Evolutionary conservation across 352 stramenopile genomes (phyloP), one percentile per base, ranked within the genome.

Genomic region (Phytophthora cactorum): DNA sequence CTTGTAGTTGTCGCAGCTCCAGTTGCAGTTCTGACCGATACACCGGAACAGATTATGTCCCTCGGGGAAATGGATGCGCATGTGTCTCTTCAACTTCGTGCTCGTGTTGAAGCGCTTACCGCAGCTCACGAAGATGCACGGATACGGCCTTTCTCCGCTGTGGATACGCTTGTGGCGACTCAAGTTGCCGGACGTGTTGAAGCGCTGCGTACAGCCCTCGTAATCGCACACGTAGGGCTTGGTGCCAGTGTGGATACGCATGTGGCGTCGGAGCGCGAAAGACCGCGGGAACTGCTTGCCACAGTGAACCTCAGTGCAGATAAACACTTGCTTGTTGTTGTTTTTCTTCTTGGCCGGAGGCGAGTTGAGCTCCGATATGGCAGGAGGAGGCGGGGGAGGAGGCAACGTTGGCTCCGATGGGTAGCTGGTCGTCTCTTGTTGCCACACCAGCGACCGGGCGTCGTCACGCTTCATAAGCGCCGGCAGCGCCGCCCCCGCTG

Each of bases 81-180:
- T 92, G 72, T 96, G 88, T 15, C 88, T 78, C 75, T 94, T 93
- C 49, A 96, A 78, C 72, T 96, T 96, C n/a, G 87, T 94, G 72
- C 86, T 94, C 27, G 87, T 96, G 70, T 93, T 94, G 63, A 96
- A 96, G 39, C 82, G 78, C 68, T 96, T 96, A 66, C 79, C 83
- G 70, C 88, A 96, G 7, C 65, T 89, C 7, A 82, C 66, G 39
- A 91, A 91, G 49, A 87, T 82, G 47, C 88, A 96, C 36, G 83
- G 82, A 67, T 94, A 96, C 25, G 88, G 88, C 4, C 87, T 77
- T 60, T 93, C 88, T 49, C 88, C 88, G 45, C 79, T 92, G 72
- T 96, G 88, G 66, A 94, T 96, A 68, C 88, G 86, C 63, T 95
- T 95, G 75, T 96, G 88, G 52, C 88, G 85, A 58, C 85, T 94